A percentile compares a stretch with the other conserved stretches of the same genome.
Conservation (phyloP, 192 early-diverging fungal species). For the Backusella luteola region DNA sequence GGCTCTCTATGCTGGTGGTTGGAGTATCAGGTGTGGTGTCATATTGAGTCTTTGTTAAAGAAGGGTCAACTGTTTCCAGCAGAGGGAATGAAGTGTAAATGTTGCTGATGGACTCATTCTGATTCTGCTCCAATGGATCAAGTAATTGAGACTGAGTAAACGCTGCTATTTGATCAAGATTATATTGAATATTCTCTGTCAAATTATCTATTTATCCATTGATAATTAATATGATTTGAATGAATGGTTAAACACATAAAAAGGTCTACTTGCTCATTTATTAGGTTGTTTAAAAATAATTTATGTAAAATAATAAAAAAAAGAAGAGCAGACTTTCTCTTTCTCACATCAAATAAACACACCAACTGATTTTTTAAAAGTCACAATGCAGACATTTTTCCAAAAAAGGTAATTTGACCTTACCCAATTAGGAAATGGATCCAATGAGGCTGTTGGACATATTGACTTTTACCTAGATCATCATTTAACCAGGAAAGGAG, state of each 20-base stretch:
- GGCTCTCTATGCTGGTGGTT: neutral
- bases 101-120: neutral
- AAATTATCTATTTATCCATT: slow-evolving; percentile 6
- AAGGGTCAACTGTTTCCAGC: neutral
- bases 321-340: neutral
- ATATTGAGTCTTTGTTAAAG: slow-evolving; percentile 11
- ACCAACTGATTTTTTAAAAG: neutral
- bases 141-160: slow-evolving; percentile 10
- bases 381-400: neutral
- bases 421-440: neutral
- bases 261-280: neutral
- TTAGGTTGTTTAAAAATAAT: neutral
- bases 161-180: neutral
- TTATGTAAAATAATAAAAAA: neutral
- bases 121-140: slow-evolving; percentile 5
- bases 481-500: neutral
- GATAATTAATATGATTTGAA: neutral
- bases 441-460: neutral
- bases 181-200: slow-evolving; percentile 14
- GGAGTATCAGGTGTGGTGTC: slow-evolving; percentile 14
- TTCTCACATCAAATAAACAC: neutral
- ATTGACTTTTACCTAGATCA: neutral
- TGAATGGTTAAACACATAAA: neutral
- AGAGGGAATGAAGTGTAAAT: slow-evolving; percentile 3
- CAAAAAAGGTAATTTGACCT: neutral